Evolutionary conservation across 2,329 filamentous ascomycete genomes (phyloP).

Genomic region (Fusarium buharicum): DNA sequence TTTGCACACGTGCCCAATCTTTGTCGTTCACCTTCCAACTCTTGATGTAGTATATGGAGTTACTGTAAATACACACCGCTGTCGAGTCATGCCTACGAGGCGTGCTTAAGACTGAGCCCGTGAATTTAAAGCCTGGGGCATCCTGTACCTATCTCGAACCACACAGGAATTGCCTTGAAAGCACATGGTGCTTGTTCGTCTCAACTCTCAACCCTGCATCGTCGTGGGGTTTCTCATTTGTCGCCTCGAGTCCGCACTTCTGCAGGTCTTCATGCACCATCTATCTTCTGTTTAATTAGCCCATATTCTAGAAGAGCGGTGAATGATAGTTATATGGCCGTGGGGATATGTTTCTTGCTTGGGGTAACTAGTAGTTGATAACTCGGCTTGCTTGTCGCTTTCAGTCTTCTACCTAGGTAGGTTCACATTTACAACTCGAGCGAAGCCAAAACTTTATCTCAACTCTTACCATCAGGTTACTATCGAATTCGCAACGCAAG

Average conservation of each 20-base stretch:
- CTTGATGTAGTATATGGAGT: neutral
- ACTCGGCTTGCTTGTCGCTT: constrained; percentile 5
- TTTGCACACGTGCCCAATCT: constrained; percentile 26
- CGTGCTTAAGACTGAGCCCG: neutral
- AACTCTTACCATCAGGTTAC: neutral
- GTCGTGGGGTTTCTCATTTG: constrained; percentile 22
- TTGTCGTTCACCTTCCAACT: neutral
- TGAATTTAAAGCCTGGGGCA: constrained; percentile 14
- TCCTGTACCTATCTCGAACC: constrained; percentile 1
- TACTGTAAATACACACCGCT: constrained; percentile 11
- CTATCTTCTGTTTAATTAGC: constrained; percentile 9
- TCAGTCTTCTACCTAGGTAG: neutral
- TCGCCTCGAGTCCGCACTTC: constrained; percentile 15
- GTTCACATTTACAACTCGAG: neutral
- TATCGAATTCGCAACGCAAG: constrained; percentile 1
- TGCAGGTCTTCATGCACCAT: constrained; percentile 21
- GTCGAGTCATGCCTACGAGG: constrained; percentile 1
- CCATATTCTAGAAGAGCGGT: constrained; percentile 40
- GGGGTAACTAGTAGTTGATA: constrained; percentile 7
- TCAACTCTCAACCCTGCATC: constrained; percentile 17
- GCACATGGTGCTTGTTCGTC: constrained; percentile 32
- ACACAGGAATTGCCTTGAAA: constrained; percentile 11
- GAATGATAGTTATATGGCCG: constrained; percentile 25
- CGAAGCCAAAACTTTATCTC: neutral
- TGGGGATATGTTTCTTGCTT: constrained; percentile 10